Evolutionary conservation across 495 filamentous ascomycete species (phyloP), one percentile per base, ranked within the genome.

Genomic region (Trypethelium eluteriae): DNA sequence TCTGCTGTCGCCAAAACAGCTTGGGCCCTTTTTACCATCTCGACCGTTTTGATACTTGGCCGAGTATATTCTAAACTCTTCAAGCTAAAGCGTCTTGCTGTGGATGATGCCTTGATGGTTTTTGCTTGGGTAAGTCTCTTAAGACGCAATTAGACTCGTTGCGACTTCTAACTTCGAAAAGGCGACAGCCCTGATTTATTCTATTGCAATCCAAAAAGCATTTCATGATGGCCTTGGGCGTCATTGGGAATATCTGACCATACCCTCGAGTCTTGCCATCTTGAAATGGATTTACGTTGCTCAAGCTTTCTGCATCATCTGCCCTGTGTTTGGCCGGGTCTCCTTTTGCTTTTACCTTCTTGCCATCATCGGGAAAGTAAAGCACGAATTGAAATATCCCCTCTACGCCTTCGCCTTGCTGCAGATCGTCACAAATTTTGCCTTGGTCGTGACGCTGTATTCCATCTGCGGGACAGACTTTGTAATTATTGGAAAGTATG

Each of bases 251-350:
- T 65, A 65, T 32, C 41, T 65, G 34, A 65, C 18, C 34, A 34
- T 35, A n/a, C 36, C 9, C 6, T n/a, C 36, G 32, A 10, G 11
- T 16, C 10, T 65, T 39, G 9, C 3, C 7, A 36, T 57, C 10
- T 38, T 65, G 47, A 65, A 57, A 38, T 65, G 64, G 64, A 56
- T 38, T 38, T 65, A 65, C 39, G 44, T 65, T 16, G 64, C 64
- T 25, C 38, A 56, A 18, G 64, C 64, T 12, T 65, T 65, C 39
- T 34, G 32, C 46, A 56, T 65, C 35, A 18, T 65, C 11, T 50
- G 32, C 2, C 64, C 64, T 2, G 38, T 34, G 10, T 5, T 56
- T 3, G 64, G 64, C 12, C 64, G 64, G 39, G 18, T 65, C n/a
- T 47, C 38, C 18, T 65, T 65, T 16, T 35, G 47, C 25, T 39